A percentile compares a stretch with the other conserved stretches of the same genome.
phyloP scores from a whole-genome alignment of 2,329 filamentous ascomycete genomes.

The Scytalidium lignicola region DNA sequence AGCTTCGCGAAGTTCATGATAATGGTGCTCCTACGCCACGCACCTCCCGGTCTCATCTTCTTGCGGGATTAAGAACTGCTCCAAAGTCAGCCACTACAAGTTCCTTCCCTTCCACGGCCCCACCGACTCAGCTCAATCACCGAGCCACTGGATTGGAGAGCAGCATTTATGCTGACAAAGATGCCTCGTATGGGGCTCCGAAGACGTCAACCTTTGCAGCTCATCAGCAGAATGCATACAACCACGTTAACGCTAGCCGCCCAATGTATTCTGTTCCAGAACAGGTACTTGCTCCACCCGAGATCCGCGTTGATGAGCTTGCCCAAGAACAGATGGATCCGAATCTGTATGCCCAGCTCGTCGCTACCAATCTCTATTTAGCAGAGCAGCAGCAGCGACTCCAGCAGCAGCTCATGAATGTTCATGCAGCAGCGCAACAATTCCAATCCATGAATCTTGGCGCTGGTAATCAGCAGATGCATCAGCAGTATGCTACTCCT shows the following conservation, averaged over 20 bases:
- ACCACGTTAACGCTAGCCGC: slow-evolving; percentile 38
- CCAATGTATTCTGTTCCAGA: slow-evolving; percentile 70
- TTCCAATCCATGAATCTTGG: slow-evolving; percentile 72
- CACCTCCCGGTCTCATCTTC: slow-evolving; percentile 89
- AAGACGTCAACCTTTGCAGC: slow-evolving; percentile 25
- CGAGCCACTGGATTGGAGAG: slow-evolving; percentile 17
- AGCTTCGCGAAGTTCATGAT: slow-evolving; percentile 62
- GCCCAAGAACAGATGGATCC: slow-evolving; percentile 76
- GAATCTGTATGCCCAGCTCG: slow-evolving; percentile 77
- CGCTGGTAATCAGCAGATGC: slow-evolving; percentile 32
- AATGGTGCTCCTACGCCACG: slow-evolving; percentile 74
- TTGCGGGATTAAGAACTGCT: slow-evolving; percentile 88
- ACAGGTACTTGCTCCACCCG: slow-evolving; percentile 80
- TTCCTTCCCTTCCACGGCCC: slow-evolving; percentile 62
- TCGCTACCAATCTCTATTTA: slow-evolving; percentile 87
- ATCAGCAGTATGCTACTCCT: slow-evolving; percentile 45
- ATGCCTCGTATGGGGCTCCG: slow-evolving; percentile 22
- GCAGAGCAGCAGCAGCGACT: slow-evolving; percentile 92
- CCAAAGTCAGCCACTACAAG: slow-evolving; percentile 77
- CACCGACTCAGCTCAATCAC: slow-evolving; percentile 48
- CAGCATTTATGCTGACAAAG: slow-evolving; percentile 28
- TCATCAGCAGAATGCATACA: slow-evolving; percentile 33
- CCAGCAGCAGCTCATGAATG: slow-evolving; percentile 82
- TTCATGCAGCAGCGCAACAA: slow-evolving; percentile 79
- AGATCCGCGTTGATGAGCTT: slow-evolving; percentile 67